Conservation (phyloP, 2,329 filamentous ascomycete genomes). For the Tolypocladium tropicale region DNA sequence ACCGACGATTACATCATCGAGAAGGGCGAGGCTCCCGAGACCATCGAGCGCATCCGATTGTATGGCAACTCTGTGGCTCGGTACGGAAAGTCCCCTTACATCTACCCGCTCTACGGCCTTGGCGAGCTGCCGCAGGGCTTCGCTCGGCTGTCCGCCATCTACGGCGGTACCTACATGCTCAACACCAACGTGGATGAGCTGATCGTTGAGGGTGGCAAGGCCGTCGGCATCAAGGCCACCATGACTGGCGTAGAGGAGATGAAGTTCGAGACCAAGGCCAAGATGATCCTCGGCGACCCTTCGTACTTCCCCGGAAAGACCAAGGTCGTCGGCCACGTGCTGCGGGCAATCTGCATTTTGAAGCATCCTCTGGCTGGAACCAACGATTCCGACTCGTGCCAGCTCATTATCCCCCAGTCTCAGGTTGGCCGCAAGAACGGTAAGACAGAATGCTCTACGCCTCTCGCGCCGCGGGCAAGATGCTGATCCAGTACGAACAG, state of each 20-base stretch:
- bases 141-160: constrained; percentile 93
- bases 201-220: constrained; percentile 72
- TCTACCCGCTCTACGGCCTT: constrained; percentile 96
- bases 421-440: constrained; percentile 96
- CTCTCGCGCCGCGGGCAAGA: not conserved
- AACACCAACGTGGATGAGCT: constrained; percentile 92
- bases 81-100: constrained; percentile 98
- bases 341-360: constrained; percentile 95
- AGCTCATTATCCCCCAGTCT: constrained; percentile 95
- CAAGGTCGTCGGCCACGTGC: constrained; percentile 75
- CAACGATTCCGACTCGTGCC: constrained; percentile 76
- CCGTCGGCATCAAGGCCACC: constrained; percentile 92
- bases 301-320: constrained; percentile 93
- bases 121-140: constrained; percentile 97
- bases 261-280: constrained; percentile 93
- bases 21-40: constrained; percentile 66
- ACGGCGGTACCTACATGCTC: constrained; percentile 98
- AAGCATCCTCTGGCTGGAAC: constrained; percentile 92
- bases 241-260: constrained; percentile 87
- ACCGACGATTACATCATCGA: constrained; percentile 78
- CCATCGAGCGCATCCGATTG: constrained; percentile 83
- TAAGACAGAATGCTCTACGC: constrained; percentile 29
- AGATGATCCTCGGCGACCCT: constrained; percentile 91
- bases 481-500: constrained; percentile 31
- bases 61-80: constrained; percentile 97